Conservation (phyloP, 495 filamentous ascomycete genomes). For the Aspergillus heteromorphus region DNA sequence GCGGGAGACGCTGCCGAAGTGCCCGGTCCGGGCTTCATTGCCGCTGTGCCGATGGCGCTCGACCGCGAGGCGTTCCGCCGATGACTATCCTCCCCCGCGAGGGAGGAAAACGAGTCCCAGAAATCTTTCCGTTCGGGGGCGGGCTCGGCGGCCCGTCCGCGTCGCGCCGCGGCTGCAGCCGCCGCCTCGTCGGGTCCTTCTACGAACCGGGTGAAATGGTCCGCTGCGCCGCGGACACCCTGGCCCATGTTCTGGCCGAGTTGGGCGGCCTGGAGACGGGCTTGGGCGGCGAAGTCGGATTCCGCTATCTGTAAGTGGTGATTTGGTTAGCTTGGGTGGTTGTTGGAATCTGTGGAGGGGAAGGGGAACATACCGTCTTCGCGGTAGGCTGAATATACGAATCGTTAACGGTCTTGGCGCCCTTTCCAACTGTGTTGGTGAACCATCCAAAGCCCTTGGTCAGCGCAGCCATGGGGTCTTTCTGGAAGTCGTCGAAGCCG, state of each 20-base stretch:
- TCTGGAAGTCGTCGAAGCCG: slow-evolving; percentile 76
- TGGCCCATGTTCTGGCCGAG: slow-evolving; percentile 60
- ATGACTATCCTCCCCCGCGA: slow-evolving; percentile 49
- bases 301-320: slow-evolving; percentile 57
- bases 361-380: slow-evolving; percentile 56
- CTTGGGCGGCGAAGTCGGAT: slow-evolving; percentile 82
- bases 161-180: slow-evolving; percentile 5
- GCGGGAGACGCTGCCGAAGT: slow-evolving; percentile 24
- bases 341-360: background rate
- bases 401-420: slow-evolving; percentile 84
- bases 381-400: slow-evolving; percentile 86
- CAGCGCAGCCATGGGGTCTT: slow-evolving; percentile 82
- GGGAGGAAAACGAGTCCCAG: slow-evolving; percentile 74
- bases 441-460: slow-evolving; percentile 96
- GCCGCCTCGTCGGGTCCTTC: slow-evolving; percentile 51
- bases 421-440: slow-evolving; percentile 73
- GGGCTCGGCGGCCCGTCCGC: slow-evolving; percentile 16
- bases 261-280: slow-evolving; percentile 61
- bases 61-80: slow-evolving; percentile 26
- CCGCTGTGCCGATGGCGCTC: slow-evolving; percentile 63
- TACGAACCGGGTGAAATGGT: slow-evolving; percentile 76
- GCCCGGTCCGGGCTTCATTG: slow-evolving; percentile 59
- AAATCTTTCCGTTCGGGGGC: slow-evolving; percentile 75
- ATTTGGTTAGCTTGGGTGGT: background rate
- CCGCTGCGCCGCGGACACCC: slow-evolving; percentile 65